Base-by-base conservation (phyloP, 768 basidiomycete genomes). In the Vararia minispora region DNA sequence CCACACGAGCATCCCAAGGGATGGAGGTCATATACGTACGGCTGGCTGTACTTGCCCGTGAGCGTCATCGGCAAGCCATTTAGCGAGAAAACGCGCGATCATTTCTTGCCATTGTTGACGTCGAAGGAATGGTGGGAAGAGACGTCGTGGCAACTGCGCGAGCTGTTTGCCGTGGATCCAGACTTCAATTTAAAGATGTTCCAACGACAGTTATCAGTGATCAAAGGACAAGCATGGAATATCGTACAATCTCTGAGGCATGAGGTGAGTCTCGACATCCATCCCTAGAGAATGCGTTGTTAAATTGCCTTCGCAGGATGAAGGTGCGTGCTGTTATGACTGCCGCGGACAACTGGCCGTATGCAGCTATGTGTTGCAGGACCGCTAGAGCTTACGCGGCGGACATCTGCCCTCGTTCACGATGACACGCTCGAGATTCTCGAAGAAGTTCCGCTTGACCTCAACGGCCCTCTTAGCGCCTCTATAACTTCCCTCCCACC, bases 151-250 rank as follows among this genome's bases (percentile, higher is more conserved):
- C 73, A 86, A 46, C 62, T 92, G 11, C 69, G 80, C 47, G 79
- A 77, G 45, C 53, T 89, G 7, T 89, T 89, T 52, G 76, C 76
- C 9, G 65, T 86, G 3, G 89, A 90, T 53, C 76, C 80, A 3
- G 88, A 85, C 58, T 89, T 87, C 53, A 83, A 89, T 57, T 82
- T 82, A 1, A 87, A 86, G 61, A 89, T 89, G 87, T 88, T 88
- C 29, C 52, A 85, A 81, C 68, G 81, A 43, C 90, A 94, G 68
- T 59, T 92, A 40, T 80, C 87, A n/a, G 87, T 94, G 4, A 80
- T 94, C 42, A 92, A 92, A 61, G 89, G 87, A 10, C 89, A 92
- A 55, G 89, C 84, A 28, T 88, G 80, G 74, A 90, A 91, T 49
- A 81, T 92, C 26, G 70, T 91, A 2, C 82, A 90, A 54, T 88